A percentile compares a stretch with the other conserved stretches of the same genome.
Conservation (phyloP, 2,329 filamentous ascomycete species). For the Colletotrichum musicola region DNA sequence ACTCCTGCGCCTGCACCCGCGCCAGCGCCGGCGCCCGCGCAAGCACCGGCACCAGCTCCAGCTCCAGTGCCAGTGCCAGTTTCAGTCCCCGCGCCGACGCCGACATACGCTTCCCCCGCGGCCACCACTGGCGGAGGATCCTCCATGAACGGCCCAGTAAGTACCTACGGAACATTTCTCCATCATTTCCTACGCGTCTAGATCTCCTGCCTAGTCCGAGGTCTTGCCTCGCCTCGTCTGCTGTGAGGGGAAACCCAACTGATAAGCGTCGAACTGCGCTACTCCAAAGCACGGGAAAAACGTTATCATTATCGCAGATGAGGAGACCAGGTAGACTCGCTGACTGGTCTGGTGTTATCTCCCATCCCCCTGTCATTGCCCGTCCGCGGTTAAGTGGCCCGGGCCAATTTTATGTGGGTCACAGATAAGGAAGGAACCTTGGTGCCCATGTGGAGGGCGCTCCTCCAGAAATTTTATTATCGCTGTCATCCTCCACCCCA, state of each 20-base stretch:
- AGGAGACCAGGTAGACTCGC: not conserved
- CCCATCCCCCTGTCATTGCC: not conserved
- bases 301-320: not conserved
- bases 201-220: not conserved
- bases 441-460: not conserved
- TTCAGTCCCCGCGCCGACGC: constrained; percentile 26
- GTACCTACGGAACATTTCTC: not conserved
- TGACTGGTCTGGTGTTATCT: not conserved
- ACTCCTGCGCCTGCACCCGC: constrained; percentile 23
- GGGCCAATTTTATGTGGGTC: not conserved
- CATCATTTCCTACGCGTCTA: not conserved
- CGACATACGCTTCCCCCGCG: constrained; percentile 30
- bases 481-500: not conserved
- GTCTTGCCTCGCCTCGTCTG: not conserved
- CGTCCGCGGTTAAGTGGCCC: not conserved
- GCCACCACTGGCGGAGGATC: constrained; percentile 26
- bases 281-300: not conserved
- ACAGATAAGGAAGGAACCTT: not conserved
- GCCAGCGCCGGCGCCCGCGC: constrained; percentile 26
- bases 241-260: not conserved
- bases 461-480: not conserved
- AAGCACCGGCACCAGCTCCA: constrained; percentile 19
- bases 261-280: not conserved
- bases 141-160: constrained; percentile 24
- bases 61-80: constrained; percentile 1